Evolutionary conservation across 1,284 basidiomycete species (phyloP).

Genomic region (Ceratobasidium theobromae): DNA sequence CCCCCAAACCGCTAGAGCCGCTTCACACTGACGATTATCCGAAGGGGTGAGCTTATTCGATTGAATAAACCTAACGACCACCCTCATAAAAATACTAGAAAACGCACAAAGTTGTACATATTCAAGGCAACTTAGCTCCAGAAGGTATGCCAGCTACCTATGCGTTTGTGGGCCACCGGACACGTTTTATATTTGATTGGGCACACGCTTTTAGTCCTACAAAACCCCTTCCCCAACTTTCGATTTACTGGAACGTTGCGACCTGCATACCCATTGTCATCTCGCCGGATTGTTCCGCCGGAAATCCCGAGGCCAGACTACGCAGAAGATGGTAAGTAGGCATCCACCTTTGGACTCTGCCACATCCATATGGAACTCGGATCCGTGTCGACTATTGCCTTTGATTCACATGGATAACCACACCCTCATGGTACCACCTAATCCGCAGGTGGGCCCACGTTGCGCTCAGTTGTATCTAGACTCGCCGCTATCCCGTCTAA

Average conservation of each 20-base stretch:
- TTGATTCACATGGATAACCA: not conserved
- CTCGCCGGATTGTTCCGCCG: conserved; percentile 66
- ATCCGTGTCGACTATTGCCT: not conserved
- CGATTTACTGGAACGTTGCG: conserved; percentile 69
- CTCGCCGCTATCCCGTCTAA: conserved; percentile 17
- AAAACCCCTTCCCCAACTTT: conserved; percentile 71
- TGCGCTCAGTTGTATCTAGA: conserved; percentile 13
- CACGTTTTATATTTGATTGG: not conserved
- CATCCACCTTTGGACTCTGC: conserved; percentile 7
- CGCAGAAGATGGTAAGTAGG: conserved; percentile 62
- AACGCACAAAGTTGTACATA: conserved; percentile 73
- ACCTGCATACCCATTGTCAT: conserved; percentile 74
- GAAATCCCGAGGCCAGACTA: conserved; percentile 82
- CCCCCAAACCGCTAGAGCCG: too few species aligned
- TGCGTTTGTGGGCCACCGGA: not conserved
- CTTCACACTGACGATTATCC: conserved; percentile 3
- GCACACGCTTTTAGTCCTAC: conserved; percentile 57
- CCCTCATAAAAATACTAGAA: conserved; percentile 62
- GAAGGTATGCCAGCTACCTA: not conserved
- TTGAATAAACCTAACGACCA: too few species aligned
- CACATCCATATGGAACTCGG: not conserved
- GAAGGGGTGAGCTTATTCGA: conserved; percentile 31
- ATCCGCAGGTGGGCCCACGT: conserved; percentile 3
- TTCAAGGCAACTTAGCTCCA: conserved; percentile 20
- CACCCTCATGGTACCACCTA: not conserved